Evolutionary conservation across 768 basidiomycete genomes (phyloP).

Genomic region (Tylopilus sp.): DNA sequence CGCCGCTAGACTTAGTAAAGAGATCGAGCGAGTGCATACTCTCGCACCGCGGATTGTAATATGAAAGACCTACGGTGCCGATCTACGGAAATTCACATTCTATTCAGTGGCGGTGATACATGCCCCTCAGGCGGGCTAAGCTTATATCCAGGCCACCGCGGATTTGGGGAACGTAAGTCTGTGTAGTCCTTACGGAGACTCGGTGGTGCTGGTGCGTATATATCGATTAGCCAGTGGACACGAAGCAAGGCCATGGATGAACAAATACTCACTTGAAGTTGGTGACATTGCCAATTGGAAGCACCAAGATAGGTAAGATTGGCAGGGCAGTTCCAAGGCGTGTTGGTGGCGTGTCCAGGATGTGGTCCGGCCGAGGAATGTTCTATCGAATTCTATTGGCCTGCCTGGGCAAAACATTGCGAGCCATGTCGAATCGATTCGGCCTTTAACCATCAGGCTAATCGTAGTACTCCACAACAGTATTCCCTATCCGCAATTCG

Average conservation of each 20-base stretch:
- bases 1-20: constrained; percentile 5
- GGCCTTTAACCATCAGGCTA: background rate
- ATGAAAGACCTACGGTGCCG: constrained; percentile 15
- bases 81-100: constrained; percentile 4
- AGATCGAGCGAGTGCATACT: constrained; percentile 4
- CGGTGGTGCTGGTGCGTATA: constrained; percentile 1
- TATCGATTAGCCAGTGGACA: constrained; percentile 12
- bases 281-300: background rate
- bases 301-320: background rate
- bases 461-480: too few species aligned
- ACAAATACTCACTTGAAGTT: background rate
- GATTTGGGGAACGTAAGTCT: constrained; percentile 11
- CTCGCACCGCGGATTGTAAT: constrained; percentile 13
- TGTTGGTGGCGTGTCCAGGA: background rate
- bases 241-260: constrained; percentile 3
- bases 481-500: background rate
- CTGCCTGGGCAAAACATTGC: background rate
- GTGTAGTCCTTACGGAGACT: constrained; percentile 5
- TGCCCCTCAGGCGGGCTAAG: background rate
- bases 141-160: constrained; percentile 20
- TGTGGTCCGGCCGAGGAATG: background rate
- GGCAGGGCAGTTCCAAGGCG: background rate
- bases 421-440: background rate
- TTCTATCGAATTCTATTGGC: background rate
- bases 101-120: constrained; percentile 1